Base-by-base conservation (phyloP, 208 protist species). In the Trypanosoma boissoni region DNA sequence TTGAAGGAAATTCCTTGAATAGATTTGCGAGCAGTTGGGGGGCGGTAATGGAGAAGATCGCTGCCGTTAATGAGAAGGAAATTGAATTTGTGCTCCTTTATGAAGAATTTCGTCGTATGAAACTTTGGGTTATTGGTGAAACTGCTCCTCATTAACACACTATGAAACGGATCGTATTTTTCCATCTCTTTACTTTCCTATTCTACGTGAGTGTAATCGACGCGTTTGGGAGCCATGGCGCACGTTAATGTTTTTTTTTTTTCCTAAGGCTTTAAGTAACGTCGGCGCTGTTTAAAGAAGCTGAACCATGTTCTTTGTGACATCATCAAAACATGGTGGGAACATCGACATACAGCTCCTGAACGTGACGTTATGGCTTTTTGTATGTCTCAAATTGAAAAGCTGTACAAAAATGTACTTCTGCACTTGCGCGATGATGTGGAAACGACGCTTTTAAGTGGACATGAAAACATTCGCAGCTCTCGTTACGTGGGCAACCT, bases 41-140 rank as follows among this genome's bases (percentile, higher is more conserved):
- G 77, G n/a, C n/a, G 29, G 74, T 91, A 55, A 79, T 86, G 69
- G 27, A 80, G 24, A 91, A 89, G 54, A 46, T 91, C 26, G 68
- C 54, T 46, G 27, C 55, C 32, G 26, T 68, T 32, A 44, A 69
- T 21, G 10, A 34, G 3, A 31, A 45, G 16, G 3, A 61, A 2
- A 42, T 20, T 16, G 67, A 72, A 12, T 88, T 72, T 54, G 58
- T 94, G n/a, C 86, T 92, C 55, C 58, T 96, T 31, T 87, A 83
- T 52, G 90, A 94, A 62, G 86, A 94, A 68, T 96, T 90, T 63
- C 82, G 90, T 46, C 86, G 91, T 70, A 86, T 96, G 84, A 96
- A 86, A 34, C 72, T 94, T 41, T 85, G 91, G 68, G 86, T 96
- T 2, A 94, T 94, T 57, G 84, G 87, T 20, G 76, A 96, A 71